Base-by-base conservation (phyloP, 192 early-diverging fungal species). In the Oehlia diaphana region DNA sequence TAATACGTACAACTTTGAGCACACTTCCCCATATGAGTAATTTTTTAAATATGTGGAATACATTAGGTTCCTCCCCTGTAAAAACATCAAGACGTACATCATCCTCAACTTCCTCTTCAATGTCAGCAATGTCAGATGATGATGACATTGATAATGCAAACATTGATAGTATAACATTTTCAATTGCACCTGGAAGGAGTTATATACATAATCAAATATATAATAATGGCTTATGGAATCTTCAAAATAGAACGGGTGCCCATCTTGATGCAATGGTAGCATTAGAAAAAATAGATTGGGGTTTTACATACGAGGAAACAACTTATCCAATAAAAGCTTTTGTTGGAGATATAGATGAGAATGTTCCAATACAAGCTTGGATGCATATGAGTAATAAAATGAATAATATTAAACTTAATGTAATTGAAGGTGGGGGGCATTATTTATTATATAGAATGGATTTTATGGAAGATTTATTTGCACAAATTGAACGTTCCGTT, bases 391-490 rank as follows among this genome's bases (percentile, higher is more conserved):
- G 44, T 64, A 33, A 69, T 35, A 62, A 19, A 69, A 78, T 78
- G 77, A 58, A 69, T 65, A 78, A 78, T 78, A 23, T 78, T n/a
- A 23, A 78, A 53, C 68, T 78, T 37, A 78, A 78, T 28, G 50
- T 78, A 16, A 49, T 78, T 68, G 28, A 66, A 23, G 77, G 65
- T 53, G 66, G 62, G 23, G 62, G 62, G 31, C 77, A 78, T 69
- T 78, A 78, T 78, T 78, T 78, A 68, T 68, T 78, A 53, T 78
- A 78, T 78, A 62, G 77, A 53, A 78, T 78, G 77, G 77, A 78
- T 69, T 78, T 78, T 53, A 78, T 78, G 77, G 77, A 78, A 49
- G 77, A 78, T 33, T 78, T 78, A 58, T 78, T 78, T 64, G 37
- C 49, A 62, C 23, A 28, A n/a, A 39, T 74, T 35, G 50, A 53